Evolutionary conservation across 2,329 filamentous ascomycete genomes (phyloP).

Genomic region (Fusarium nodosum): DNA sequence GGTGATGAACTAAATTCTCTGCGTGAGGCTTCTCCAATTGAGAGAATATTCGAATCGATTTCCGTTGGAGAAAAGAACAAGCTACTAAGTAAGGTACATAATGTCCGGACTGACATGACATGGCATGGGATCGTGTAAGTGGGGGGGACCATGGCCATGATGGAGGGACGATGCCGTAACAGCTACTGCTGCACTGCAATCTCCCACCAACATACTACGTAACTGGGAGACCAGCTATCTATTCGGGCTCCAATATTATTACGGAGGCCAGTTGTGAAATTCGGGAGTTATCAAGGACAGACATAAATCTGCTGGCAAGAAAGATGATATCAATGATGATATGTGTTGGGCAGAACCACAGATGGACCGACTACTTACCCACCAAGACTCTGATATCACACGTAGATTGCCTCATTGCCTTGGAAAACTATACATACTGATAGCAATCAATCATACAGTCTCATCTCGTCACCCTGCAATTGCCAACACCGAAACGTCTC

Average conservation of each 20-base stretch:
- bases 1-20: not conserved
- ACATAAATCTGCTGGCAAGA: not conserved
- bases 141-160: constrained; percentile 27
- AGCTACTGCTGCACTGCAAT: constrained; percentile 5
- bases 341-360: constrained; percentile 24
- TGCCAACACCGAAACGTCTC: not conserved
- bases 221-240: constrained; percentile 1
- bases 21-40: constrained; percentile 21
- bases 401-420: not conserved
- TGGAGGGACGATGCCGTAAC: constrained; percentile 34
- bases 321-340: constrained; percentile 6
- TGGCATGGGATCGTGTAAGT: constrained; percentile 26
- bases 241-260: constrained; percentile 20
- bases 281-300: constrained; percentile 10
- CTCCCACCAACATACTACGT: constrained; percentile 2
- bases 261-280: constrained; percentile 18
- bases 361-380: constrained; percentile 35
- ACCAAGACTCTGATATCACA: constrained; percentile 25
- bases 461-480: not conserved
- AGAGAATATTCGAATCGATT: not conserved
- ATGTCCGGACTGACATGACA: constrained; percentile 20
- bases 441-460: not conserved
- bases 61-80: constrained; percentile 27
- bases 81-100: constrained; percentile 23
- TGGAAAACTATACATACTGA: not conserved